Base-by-base conservation (phyloP, 129 eudicot species). In the Escallonia herrerae region DNA sequence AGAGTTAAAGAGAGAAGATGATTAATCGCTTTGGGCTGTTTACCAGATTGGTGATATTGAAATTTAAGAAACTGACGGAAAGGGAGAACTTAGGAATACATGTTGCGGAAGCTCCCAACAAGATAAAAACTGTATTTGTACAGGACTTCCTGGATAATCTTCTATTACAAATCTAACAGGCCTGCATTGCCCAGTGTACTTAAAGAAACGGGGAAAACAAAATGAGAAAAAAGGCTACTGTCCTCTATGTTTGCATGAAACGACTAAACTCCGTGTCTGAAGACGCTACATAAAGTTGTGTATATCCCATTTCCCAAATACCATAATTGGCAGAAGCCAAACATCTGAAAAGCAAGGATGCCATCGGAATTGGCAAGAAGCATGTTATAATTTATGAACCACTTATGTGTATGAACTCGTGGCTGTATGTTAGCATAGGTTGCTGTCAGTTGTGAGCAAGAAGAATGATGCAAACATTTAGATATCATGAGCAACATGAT, bases 11-110 rank as follows among this genome's bases (percentile, higher is more conserved):
- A 22, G 54, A 57, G 71, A 48, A 53, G 47, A 40, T 46, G 43
- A 41, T 47, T 72, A 1, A 72, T 44, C 65, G 65, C 58, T 47
- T 33, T 71, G 68, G 77, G 82, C 56, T 77, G 62, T 72, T 63
- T 72, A 47, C 74, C 78, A 6, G 70, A 50, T 56, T 47, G 62
- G 13, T 61, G 42, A 49, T 77, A 61, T 67, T 74, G 63, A 45
- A 49, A 62, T 67, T 58, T 71, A 40, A 22, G 67, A 45, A 37
- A 64, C 49, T 41, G 74, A 65, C 58, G 63, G 66, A 59, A 53
- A 39, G 40, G 40, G 48, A 64, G 33, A 62, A 62, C 48, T 66
- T 58, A 37, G 9, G 8, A 46, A 44, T 43, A 13, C 50, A 43
- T 3, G 13, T 2, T 42, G 10, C 43, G 10, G 39, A 56, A 43